Percentiles rank a stretch among this genome's conserved stretches.
Evolutionary conservation across 345 rosid species (phyloP).

Genomic region (Raphanus sativus): DNA sequence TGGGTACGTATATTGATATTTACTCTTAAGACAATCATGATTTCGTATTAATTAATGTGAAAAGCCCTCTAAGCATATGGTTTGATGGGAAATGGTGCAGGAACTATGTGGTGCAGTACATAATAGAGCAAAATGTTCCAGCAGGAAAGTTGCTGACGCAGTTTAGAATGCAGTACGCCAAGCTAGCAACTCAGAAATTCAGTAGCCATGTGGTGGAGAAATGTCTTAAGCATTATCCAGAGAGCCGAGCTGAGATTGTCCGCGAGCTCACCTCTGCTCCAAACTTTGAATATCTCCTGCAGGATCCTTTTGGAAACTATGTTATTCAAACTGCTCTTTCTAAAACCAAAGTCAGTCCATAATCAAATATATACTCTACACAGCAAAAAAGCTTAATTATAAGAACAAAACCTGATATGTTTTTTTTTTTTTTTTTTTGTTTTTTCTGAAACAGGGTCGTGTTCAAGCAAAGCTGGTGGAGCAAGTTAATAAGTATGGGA

Average conservation of each 20-base stretch:
- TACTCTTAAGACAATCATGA: not conserved
- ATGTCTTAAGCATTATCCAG: constrained; percentile 51
- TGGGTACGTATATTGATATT: constrained; percentile 45
- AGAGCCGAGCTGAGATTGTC: constrained; percentile 50
- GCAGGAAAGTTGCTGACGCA: constrained; percentile 37
- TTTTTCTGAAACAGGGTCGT: constrained; percentile 46
- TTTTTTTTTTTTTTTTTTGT: constrained; percentile 17
- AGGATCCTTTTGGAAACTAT: constrained; percentile 72
- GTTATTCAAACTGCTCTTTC: constrained; percentile 69
- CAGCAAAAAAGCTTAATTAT: not conserved
- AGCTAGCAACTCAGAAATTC: constrained; percentile 51
- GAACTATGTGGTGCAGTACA: constrained; percentile 70
- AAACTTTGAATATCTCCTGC: constrained; percentile 58
- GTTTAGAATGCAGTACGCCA: constrained; percentile 51
- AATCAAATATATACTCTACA: not conserved
- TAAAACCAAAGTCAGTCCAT: constrained; percentile 47
- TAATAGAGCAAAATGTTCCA: constrained; percentile 52
- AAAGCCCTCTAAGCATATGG: not conserved
- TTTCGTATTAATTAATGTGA: not conserved
- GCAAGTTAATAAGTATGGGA: constrained; percentile 46
- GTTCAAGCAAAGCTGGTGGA: constrained; percentile 49
- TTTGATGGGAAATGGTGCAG: constrained; percentile 17
- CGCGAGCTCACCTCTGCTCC: constrained; percentile 42
- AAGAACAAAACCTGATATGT: not conserved
- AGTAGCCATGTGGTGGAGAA: constrained; percentile 63